Evolutionary conservation across 2,329 filamentous ascomycete species (phyloP).

Genomic region (Fonsecaea monophora): DNA sequence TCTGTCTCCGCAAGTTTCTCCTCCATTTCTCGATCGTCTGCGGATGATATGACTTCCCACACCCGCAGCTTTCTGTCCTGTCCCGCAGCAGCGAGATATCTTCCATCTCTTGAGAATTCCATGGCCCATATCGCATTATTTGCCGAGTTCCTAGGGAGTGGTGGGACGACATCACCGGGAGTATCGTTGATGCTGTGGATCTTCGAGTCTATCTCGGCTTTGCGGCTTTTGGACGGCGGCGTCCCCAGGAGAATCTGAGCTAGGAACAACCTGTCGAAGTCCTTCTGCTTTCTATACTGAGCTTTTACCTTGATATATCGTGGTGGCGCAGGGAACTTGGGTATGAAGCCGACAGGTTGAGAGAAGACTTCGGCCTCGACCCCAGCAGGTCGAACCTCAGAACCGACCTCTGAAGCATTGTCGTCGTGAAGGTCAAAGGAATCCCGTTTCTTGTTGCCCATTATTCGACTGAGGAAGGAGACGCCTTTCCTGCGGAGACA

Average conservation of each 20-base stretch:
- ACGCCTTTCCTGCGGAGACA: slow-evolving; percentile 72
- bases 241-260: slow-evolving; percentile 84
- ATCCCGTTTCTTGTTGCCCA: slow-evolving; percentile 76
- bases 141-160: slow-evolving; percentile 42
- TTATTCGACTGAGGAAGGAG: slow-evolving; percentile 88
- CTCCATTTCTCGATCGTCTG: slow-evolving; percentile 76
- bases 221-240: slow-evolving; percentile 47
- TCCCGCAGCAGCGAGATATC: slow-evolving; percentile 88
- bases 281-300: slow-evolving; percentile 78
- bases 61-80: slow-evolving; percentile 85
- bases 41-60: slow-evolving; percentile 84
- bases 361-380: slow-evolving; percentile 84
- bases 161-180: slow-evolving; percentile 38
- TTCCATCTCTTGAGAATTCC: slow-evolving; percentile 91
- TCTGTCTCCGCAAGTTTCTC: slow-evolving; percentile 71
- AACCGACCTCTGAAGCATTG: slow-evolving; percentile 71
- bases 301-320: slow-evolving; percentile 86
- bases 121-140: slow-evolving; percentile 85
- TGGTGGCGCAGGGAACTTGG: slow-evolving; percentile 85
- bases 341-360: slow-evolving; percentile 80
- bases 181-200: slow-evolving; percentile 37
- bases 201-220: slow-evolving; percentile 43
- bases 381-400: slow-evolving; percentile 75
- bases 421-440: slow-evolving; percentile 52
- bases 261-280: slow-evolving; percentile 87